phyloP scores from a whole-genome alignment of 2,329 filamentous ascomycete species.

The Ophiocordyceps sinensis region DNA sequence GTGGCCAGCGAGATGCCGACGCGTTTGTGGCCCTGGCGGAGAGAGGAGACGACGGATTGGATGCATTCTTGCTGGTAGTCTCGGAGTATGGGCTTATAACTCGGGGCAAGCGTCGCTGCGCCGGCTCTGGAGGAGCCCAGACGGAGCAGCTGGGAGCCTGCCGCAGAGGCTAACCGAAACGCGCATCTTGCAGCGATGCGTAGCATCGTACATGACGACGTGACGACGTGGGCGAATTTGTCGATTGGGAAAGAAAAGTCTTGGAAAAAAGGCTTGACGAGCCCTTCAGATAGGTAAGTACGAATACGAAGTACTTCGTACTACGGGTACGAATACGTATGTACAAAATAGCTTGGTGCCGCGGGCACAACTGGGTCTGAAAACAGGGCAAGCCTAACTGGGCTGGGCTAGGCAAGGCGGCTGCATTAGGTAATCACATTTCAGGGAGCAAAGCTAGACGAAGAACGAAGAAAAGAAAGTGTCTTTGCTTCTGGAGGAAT shows the following conservation, averaged over 20 bases:
- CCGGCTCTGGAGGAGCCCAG: slow-evolving; percentile 8
- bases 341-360: too few relatives aligned
- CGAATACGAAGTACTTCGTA: too few relatives aligned
- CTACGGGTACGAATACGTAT: too few relatives aligned
- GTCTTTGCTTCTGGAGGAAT: too few relatives aligned
- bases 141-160: slow-evolving; percentile 3
- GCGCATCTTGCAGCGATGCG: slow-evolving; percentile 14
- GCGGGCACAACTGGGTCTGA: too few relatives aligned
- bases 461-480: too few relatives aligned
- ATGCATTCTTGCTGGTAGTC: slow-evolving; percentile 90
- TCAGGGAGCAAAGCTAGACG: too few relatives aligned
- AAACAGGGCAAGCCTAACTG: too few relatives aligned
- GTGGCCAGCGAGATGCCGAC: slow-evolving; percentile 78
- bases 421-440: too few relatives aligned
- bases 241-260: slow-evolving; percentile 1
- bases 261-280: background rate
- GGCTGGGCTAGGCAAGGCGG: too few relatives aligned
- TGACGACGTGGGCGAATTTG: background rate
- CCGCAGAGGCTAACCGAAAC: slow-evolving; percentile 7
- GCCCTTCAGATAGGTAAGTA: too few relatives aligned
- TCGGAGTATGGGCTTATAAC: slow-evolving; percentile 44
- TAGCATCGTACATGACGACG: slow-evolving; percentile 23
- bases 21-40: slow-evolving; percentile 59
- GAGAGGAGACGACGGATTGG: slow-evolving; percentile 56
- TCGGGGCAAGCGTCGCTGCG: slow-evolving; percentile 8